These are phyloP conservation scores for Tricholoma sp. DNA, from an alignment of 768 basidiomycete species.

Conservation along the genomic window DNA sequence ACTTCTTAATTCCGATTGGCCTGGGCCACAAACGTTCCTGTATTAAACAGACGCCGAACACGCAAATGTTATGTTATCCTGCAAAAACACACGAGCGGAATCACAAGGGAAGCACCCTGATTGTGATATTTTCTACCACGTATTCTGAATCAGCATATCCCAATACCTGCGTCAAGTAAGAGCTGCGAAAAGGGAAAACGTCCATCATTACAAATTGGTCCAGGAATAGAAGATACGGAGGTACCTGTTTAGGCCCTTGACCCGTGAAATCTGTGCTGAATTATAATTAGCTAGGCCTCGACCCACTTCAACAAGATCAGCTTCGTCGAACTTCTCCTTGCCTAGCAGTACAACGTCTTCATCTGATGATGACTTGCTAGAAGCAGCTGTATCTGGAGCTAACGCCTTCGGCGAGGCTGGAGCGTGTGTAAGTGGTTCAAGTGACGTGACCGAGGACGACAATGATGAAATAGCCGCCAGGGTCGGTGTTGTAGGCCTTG, in stretches of 20 bases:
- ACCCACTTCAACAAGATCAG: slow-evolving; percentile 84
- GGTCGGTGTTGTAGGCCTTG: slow-evolving; percentile 55
- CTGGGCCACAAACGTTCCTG: slow-evolving; percentile 15
- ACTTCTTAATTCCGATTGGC: slow-evolving; percentile 15
- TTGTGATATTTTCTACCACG: slow-evolving; percentile 93
- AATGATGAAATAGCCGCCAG: slow-evolving; percentile 36
- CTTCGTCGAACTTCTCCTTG: slow-evolving; percentile 37
- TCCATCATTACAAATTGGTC: slow-evolving; percentile 10
- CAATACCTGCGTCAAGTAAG: slow-evolving; percentile 70
- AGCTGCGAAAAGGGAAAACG: slow-evolving; percentile 38
- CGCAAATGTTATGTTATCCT: neutral
- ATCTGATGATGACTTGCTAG: slow-evolving; percentile 20
- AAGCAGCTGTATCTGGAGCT: slow-evolving; percentile 17
- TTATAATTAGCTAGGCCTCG: slow-evolving; percentile 96
- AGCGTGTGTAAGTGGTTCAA: slow-evolving; percentile 39
- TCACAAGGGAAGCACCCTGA: slow-evolving; percentile 50
- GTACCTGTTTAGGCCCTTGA: slow-evolving; percentile 90
- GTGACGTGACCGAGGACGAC: slow-evolving; percentile 40
- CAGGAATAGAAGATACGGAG: slow-evolving; percentile 15
- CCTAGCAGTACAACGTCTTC: slow-evolving; percentile 23
- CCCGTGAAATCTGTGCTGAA: slow-evolving; percentile 81
- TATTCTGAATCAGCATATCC: slow-evolving; percentile 97
- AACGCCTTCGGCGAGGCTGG: slow-evolving; percentile 31
- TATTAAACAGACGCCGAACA: slow-evolving; percentile 1
- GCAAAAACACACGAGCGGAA: neutral